These are phyloP conservation scores for Boletus bicolor DNA, from an alignment of 768 basidiomycete species.

Conservation along the genomic window DNA sequence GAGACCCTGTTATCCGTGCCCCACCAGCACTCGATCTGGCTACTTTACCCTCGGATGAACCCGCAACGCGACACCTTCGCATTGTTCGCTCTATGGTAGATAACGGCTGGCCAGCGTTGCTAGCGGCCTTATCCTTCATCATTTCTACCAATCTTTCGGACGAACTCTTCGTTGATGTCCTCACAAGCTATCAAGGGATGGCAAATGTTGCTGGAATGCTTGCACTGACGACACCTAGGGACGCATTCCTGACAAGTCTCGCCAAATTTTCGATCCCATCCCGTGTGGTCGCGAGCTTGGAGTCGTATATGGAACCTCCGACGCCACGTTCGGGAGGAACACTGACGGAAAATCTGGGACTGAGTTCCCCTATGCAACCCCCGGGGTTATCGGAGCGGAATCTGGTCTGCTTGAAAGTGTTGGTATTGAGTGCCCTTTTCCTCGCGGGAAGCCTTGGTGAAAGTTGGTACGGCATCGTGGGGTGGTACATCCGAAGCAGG, in stretches of 20 bases:
- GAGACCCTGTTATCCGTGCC: conserved; percentile 63
- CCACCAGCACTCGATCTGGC: conserved; percentile 69
- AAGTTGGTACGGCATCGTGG: conserved; percentile 90
- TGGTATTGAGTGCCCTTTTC: conserved; percentile 73
- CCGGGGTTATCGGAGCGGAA: conserved; percentile 88
- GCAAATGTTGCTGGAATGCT: conserved; percentile 88
- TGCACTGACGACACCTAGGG: conserved; percentile 80
- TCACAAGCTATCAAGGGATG: conserved; percentile 79
- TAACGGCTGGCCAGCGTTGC: conserved; percentile 87
- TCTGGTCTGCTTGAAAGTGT: conserved; percentile 82
- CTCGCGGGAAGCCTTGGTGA: conserved; percentile 83
- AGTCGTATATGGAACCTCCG: conserved; percentile 50
- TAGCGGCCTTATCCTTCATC: conserved; percentile 86
- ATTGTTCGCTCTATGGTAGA: conserved; percentile 78
- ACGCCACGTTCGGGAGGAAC: conserved; percentile 59
- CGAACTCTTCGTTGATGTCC: conserved; percentile 83
- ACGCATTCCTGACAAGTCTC: conserved; percentile 87
- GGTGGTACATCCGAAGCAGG: conserved; percentile 11
- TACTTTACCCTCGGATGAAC: conserved; percentile 51
- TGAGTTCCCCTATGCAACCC: conserved; percentile 48
- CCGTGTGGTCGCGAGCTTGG: conserved; percentile 81
- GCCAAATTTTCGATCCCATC: conserved; percentile 91
- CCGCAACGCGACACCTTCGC: conserved; percentile 53
- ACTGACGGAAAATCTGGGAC: conserved; percentile 66
- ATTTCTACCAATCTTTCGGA: conserved; percentile 90